Evolutionary conservation across 768 basidiomycete species (phyloP), one percentile per base, ranked within the genome.

Genomic region (Amyloporia xantha): DNA sequence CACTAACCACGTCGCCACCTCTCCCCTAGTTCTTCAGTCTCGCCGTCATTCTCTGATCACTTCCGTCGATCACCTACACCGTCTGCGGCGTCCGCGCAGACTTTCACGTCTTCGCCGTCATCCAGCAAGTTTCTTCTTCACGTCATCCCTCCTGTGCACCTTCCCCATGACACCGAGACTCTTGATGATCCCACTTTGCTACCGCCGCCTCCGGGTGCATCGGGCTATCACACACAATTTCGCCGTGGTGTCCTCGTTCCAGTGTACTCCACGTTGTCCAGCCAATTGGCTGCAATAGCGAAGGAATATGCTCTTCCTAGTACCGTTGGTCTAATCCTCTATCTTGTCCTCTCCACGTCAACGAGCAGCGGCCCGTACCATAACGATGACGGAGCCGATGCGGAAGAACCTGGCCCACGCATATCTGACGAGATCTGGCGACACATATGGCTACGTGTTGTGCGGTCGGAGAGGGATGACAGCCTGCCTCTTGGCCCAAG

Each of bases 221-320:
- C 84, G 5, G 84, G 85, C n/a, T 87, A 88, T 57, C 84, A 89
- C 54, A 72, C 77, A 15, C 84, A 86, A 43, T 89, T 90, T 60
- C 78, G 79, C 12, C 79, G 94, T 23, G 94, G 94, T 6, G 83
- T 81, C n/a, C 74, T 98, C 11, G 78, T 97, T 3, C 86, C 93
- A 0, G 73, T 98, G 0, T 81, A 93, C 61, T 73, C 92, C 4
- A 90, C 85, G 0, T 69, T 98, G 1, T 84, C 90, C 36, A 77
- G 82, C 1, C 94, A 96, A 62, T 69, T 96, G 9, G 72, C 74
- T 19, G 87, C 91, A 5, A 96, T 98, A 44, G 92, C 94, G 12
- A 84, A 84, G 66, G 94, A 97, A 67, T 98, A 93, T 60, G 88
- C 89, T 2, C 71, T 98, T 15, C 94, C 94, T 1, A 91, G 85